Percentiles rank a stretch among this genome's conserved stretches.
Conservation (phyloP, 108 stramenopile genomes). For the Nitzschia palea region DNA sequence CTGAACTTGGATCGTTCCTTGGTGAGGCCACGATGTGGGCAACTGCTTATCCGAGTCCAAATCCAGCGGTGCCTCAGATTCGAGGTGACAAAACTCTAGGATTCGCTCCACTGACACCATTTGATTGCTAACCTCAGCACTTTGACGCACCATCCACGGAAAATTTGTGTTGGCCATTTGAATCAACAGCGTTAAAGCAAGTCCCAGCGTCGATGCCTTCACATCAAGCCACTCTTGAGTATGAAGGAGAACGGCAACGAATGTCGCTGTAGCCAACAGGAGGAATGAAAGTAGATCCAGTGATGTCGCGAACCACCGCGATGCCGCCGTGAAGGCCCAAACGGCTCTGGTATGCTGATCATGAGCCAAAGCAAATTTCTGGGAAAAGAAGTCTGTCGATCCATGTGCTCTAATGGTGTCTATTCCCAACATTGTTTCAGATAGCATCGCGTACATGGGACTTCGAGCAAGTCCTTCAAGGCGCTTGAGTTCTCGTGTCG, state of each 20-base stretch:
- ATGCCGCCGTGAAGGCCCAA: slow-evolving; percentile 79
- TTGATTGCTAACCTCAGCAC: slow-evolving; percentile 90
- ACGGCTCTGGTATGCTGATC: slow-evolving; percentile 81
- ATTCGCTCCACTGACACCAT: slow-evolving; percentile 92
- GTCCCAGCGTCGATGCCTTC: slow-evolving; percentile 80
- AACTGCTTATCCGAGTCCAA: slow-evolving; percentile 50
- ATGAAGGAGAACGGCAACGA: slow-evolving; percentile 73
- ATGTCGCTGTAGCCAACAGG: slow-evolving; percentile 63
- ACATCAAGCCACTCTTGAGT: slow-evolving; percentile 56
- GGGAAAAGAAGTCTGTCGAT: slow-evolving; percentile 49
- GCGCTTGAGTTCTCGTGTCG: slow-evolving; percentile 82
- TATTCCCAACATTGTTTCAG: slow-evolving; percentile 87
- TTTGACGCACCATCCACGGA: slow-evolving; percentile 80
- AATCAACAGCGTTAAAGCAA: slow-evolving; percentile 69
- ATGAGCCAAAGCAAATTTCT: slow-evolving; percentile 65
- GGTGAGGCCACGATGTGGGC: slow-evolving; percentile 59
- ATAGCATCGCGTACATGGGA: slow-evolving; percentile 87
- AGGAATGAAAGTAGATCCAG: slow-evolving; percentile 84
- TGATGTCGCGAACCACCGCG: slow-evolving; percentile 90
- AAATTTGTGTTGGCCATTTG: slow-evolving; percentile 63
- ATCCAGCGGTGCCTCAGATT: slow-evolving; percentile 65
- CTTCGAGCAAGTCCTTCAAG: slow-evolving; percentile 85
- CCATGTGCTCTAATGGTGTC: slow-evolving; percentile 87
- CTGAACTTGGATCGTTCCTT: slow-evolving; percentile 65
- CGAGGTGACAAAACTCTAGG: slow-evolving; percentile 62